These are phyloP conservation scores for Penicillium sp. DNA, from an alignment of 2,329 filamentous ascomycete species.

Conservation along the genomic window DNA sequence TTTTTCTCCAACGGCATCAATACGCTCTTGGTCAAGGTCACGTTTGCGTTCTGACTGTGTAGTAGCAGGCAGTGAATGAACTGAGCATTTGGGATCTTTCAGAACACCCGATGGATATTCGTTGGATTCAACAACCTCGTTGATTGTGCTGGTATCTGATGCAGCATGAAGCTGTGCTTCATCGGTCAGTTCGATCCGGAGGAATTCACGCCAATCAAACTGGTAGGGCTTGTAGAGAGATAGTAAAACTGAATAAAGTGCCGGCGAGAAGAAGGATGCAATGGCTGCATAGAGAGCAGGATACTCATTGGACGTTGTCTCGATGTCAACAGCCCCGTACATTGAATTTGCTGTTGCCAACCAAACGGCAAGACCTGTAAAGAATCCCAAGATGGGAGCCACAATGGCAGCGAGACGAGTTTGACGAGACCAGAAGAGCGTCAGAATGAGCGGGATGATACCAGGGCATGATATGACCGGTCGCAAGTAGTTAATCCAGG, in stretches of 20 bases:
- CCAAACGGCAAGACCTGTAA: slow-evolving; percentile 48
- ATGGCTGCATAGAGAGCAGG: slow-evolving; percentile 49
- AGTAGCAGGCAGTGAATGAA: background rate
- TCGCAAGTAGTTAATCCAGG: slow-evolving; percentile 46
- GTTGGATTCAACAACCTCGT: slow-evolving; percentile 3
- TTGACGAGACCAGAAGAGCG: slow-evolving; percentile 48
- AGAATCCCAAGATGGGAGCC: slow-evolving; percentile 41
- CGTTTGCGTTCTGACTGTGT: background rate
- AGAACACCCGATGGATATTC: background rate
- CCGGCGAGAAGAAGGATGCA: slow-evolving; percentile 49
- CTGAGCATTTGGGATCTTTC: background rate
- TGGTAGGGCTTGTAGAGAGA: slow-evolving; percentile 41
- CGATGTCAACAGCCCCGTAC: slow-evolving; percentile 43
- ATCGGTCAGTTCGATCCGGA: slow-evolving; percentile 49
- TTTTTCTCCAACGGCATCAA: slow-evolving; percentile 2
- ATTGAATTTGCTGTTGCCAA: slow-evolving; percentile 41
- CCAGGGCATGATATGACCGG: slow-evolving; percentile 46
- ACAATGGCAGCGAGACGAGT: slow-evolving; percentile 46
- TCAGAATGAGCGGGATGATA: slow-evolving; percentile 48
- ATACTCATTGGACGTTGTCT: slow-evolving; percentile 41
- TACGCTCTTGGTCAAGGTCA: slow-evolving; percentile 1
- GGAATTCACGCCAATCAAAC: slow-evolving; percentile 49
- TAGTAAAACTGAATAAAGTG: slow-evolving; percentile 48
- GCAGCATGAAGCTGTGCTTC: slow-evolving; percentile 30
- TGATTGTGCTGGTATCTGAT: slow-evolving; percentile 10